These are phyloP conservation scores for Dothistroma septosporum DNA, from an alignment of 2,329 filamentous ascomycete genomes.

Conservation along the genomic window DNA sequence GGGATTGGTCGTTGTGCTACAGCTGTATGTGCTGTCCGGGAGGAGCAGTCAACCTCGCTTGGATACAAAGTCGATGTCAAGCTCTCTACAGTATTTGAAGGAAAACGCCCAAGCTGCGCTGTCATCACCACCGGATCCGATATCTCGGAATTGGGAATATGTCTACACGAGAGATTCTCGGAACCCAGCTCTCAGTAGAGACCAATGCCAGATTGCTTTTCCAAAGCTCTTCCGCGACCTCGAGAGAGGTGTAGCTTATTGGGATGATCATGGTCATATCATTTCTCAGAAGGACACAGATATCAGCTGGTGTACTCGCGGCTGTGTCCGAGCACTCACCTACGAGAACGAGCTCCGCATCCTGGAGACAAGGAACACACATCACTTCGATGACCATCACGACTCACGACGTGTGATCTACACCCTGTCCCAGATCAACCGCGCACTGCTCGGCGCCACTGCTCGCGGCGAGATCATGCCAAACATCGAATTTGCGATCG, in stretches of 20 bases:
- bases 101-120: not conserved
- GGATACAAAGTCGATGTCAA: not conserved
- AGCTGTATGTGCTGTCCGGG: not conserved
- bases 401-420: slow-evolving; percentile 25
- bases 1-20: not conserved
- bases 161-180: not conserved
- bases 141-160: not conserved
- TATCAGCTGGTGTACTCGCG: not conserved
- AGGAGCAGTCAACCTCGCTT: not conserved
- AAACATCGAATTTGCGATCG: slow-evolving; percentile 47
- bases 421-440: slow-evolving; percentile 44
- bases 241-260: not conserved
- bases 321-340: slow-evolving; percentile 22
- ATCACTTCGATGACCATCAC: slow-evolving; percentile 20
- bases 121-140: not conserved
- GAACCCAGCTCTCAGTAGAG: not conserved
- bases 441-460: slow-evolving; percentile 40
- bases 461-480: slow-evolving; percentile 38
- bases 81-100: not conserved
- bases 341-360: slow-evolving; percentile 27
- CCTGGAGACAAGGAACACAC: slow-evolving; percentile 20
- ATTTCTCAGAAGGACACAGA: not conserved
- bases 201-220: not conserved
- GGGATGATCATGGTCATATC: not conserved
- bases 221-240: not conserved